A percentile compares a stretch with the other conserved stretches of the same genome.
Conservation (phyloP, 1,284 basidiomycete species). For the Cryptococcus sp. region DNA sequence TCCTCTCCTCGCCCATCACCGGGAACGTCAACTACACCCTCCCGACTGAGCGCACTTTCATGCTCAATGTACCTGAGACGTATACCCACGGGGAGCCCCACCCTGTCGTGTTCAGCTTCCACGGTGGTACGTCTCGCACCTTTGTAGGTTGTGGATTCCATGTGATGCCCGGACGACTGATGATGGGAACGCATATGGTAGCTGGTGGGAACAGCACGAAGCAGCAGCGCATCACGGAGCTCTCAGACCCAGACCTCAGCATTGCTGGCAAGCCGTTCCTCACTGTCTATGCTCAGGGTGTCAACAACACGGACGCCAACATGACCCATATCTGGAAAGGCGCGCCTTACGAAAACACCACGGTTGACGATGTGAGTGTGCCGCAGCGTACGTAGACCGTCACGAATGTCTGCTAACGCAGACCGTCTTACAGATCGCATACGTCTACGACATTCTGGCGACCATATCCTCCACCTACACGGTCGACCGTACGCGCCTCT, state of each 20-base stretch:
- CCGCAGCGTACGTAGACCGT: no score
- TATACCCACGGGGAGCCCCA: constrained; percentile 17
- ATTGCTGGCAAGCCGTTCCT: constrained; percentile 25
- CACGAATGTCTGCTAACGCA: not conserved
- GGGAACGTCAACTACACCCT: constrained; percentile 2
- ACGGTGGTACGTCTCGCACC: constrained; percentile 16
- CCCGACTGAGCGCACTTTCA: constrained; percentile 17
- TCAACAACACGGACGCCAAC: constrained; percentile 23
- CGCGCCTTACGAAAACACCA: constrained; percentile 27
- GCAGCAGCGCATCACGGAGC: constrained; percentile 23
- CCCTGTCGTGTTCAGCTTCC: constrained; percentile 27
- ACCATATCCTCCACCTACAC: constrained; percentile 20
- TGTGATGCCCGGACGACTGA: no score
- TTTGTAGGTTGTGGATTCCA: no score
- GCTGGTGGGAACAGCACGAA: constrained; percentile 24
- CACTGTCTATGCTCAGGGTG: constrained; percentile 28
- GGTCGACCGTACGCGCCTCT: constrained; percentile 17
- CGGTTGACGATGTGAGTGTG: constrained; percentile 30
- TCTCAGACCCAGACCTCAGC: constrained; percentile 18
- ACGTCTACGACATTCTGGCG: constrained; percentile 24
- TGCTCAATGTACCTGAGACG: constrained; percentile 20
- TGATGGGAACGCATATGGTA: not conserved
- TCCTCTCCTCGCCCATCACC: no score
- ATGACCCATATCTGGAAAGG: constrained; percentile 26
- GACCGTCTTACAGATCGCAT: constrained; percentile 9